Evolutionary conservation across 257 asterid genomes (phyloP), one percentile per base, ranked within the genome.

Genomic region (Cinchona pubescens): DNA sequence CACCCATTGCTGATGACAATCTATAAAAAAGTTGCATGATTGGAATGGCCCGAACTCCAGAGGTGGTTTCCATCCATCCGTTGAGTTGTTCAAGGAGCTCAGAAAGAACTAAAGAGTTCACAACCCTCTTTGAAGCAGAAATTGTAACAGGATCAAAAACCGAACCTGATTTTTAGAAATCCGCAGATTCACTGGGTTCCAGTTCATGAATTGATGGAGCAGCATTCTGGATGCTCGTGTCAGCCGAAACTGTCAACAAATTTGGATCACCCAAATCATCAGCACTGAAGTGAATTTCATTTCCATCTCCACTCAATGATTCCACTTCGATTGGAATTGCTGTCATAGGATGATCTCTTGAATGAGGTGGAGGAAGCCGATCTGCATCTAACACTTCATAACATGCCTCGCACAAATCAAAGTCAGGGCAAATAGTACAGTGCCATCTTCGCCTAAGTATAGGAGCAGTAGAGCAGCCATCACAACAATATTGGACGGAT

Each of bases 391-490:
- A 79, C 61, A 87, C 90, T 88, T 90, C 99, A 64, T 95, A 92
- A 75, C 99, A 95, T 59, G 98, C 90, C 84, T 95, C 99, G 71
- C 99, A 95, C 81, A 95, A 84, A 88, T 95, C 99, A 76, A 95
- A 95, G 88, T 95, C 99, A 32, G 99, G 98, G 82, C 99, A 95
- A 83, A 95, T 82, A 73, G 97, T 85, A 76, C 99, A 95, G 80
- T 95, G 99, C 99, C 99, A 95, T 78, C 99, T 88, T 42, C 96
- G 90, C 84, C 99, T 88, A 76, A 85, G 86, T 66, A 95, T 95
- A 77, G 99, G 99, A 81, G 92, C 99, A 75, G 98, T 91, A 67
- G 99, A 95, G 82, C 99, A 95, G 62, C 98, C 98, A 78, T 95
- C 99, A 84, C 99, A 95, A 76, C 98, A 91, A 83, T 92, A 95